Evolutionary conservation across 805 yeast genomes (phyloP).

Genomic region (Wilhelminamyces savonicus): DNA sequence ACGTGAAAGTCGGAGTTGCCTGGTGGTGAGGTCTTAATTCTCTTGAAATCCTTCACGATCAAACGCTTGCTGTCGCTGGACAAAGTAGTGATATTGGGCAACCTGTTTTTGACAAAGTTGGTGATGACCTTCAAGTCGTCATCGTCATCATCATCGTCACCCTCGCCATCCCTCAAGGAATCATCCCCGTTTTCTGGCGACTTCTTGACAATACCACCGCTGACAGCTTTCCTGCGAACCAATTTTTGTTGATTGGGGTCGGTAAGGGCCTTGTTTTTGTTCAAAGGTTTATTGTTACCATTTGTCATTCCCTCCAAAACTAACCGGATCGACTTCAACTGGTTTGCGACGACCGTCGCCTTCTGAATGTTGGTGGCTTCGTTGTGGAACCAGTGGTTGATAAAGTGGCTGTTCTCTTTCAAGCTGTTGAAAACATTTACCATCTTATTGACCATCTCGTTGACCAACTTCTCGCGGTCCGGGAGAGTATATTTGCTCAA

Average conservation of each 20-base stretch:
- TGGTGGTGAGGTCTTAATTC: conserved; percentile 46
- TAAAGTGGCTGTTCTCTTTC: conserved; percentile 24
- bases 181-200: no score
- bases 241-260: conserved; percentile 4
- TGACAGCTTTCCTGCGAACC: conserved; percentile 4
- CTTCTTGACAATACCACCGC: no score
- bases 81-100: conserved; percentile 28
- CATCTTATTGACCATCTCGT: conserved; percentile 26
- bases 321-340: conserved; percentile 44
- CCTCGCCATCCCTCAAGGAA: conserved; percentile 3
- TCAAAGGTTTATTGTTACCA: conserved; percentile 4
- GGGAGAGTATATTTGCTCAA: conserved; percentile 25
- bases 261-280: conserved; percentile 3
- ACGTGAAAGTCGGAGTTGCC: conserved; percentile 58
- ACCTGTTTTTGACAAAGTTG: conserved; percentile 28
- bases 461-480: conserved; percentile 28
- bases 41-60: conserved; percentile 44
- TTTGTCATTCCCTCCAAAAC: conserved; percentile 43
- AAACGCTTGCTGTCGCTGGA: conserved; percentile 34
- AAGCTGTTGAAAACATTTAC: conserved; percentile 30
- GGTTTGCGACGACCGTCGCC: conserved; percentile 50
- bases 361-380: conserved; percentile 47
- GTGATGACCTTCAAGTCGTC: conserved; percentile 34
- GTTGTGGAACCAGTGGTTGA: conserved; percentile 41
- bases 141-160: conserved; percentile 41